Evolutionary conservation across 2,329 filamentous ascomycete genomes (phyloP), one percentile per base, ranked within the genome.

Genomic region (Elsinoe australis): DNA sequence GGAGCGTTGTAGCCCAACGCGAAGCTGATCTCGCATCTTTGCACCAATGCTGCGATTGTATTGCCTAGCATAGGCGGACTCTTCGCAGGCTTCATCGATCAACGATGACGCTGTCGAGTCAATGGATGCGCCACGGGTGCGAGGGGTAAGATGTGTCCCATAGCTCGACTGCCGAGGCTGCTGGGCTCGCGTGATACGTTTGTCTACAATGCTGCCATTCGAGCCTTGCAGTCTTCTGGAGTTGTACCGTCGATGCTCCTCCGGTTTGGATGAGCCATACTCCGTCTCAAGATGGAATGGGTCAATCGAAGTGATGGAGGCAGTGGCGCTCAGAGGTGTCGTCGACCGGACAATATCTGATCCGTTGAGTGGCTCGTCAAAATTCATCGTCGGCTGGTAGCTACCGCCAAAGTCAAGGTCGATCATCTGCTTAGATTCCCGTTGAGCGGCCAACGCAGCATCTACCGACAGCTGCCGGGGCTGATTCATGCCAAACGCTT

Each of bases 371-470:
- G 35, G 24, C 21, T 36, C 29, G 19, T 54, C 52, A 2, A 52
- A 38, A 18, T 49, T 46, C 17, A 54, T 47, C 7, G 49, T 35
- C 2, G 50, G 52, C 34, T 54, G 36, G 49, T 50, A 48, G n/a
- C 39, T 22, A 12, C 22, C 8, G 0, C 66, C 67, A 57, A 64
- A 52, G 49, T 68, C 64, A 2, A 69, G 59, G 42, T 68, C 64
- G 35, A 74, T 73, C 67, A 73, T 70, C 0, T 71, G 73, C 1
- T 57, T 56, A 5, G 63, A 65, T 19, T 60, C 56, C 28, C 51
- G 65, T 57, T 45, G 63, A 33, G 19, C 67, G 59, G 28, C 65
- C 62, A 24, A 56, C 53, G 62, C 60, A 29, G 61, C 60, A 24
- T 58, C 59, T 7, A 50, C 14, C 5, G 51, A 29, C 18, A 31